Evolutionary conservation across 2,329 filamentous ascomycete species (phyloP), one percentile per base, ranked within the genome.

Genomic region (Fusarium pseudoanthophilum): DNA sequence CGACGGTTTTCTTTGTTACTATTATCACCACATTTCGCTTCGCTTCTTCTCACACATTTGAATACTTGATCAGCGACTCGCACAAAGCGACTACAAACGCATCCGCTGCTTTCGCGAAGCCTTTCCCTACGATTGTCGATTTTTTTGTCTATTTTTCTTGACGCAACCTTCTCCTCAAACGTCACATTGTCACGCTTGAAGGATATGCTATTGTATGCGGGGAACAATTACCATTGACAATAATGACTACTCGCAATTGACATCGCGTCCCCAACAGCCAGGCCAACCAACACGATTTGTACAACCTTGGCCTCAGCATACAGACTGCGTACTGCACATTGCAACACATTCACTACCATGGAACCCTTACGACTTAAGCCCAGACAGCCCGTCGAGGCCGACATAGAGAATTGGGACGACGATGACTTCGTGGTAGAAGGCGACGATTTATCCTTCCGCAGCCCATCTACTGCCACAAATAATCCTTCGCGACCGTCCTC

Each of bases 371-470:
- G 85, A 75, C 81, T 89, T 45, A 89, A 89, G 79, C 83, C 84
- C 46, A 83, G 87, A 61, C 84, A 84, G 70, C 85, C 89, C 53
- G 87, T 89, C 76, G 87, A 88, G 80, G 88, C 90, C 67, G 84
- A 86, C 24, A 87, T 95, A 73, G 93, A 95, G 82, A 91, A 89
- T 82, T 96, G 93, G 90, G 92, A 95, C 79, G 91, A 95, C 79
- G 92, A 93, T 76, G 91, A 93, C 82, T 91, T 94, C 78, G 84
- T 92, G 75, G 90, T 93, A 77, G 91, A 92, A 26, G 87, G 88
- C 60, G 91, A 93, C 75, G 86, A 93, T 82, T 83, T 92, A 74
- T 86, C 85, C 60, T 88, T 91, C 72, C 85, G 86, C 76, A 88
- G 86, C 79, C 86, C 86, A 34, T 84, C 85, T 40, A 84, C 82